phyloP scores from a whole-genome alignment of 2,329 filamentous ascomycete species.

The Ophiostoma montium region DNA sequence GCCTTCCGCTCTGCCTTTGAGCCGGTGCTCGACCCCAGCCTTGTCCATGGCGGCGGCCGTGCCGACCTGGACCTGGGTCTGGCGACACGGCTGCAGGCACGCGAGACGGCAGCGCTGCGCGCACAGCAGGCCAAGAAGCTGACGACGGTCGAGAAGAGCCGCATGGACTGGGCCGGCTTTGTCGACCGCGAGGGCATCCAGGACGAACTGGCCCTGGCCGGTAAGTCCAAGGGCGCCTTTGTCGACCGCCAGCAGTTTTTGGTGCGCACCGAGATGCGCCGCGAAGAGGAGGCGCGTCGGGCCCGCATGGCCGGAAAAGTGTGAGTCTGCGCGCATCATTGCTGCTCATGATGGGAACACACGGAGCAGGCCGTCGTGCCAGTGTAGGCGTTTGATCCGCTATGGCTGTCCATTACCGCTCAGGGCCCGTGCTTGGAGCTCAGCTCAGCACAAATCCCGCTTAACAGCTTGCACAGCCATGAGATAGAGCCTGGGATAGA shows the following conservation, averaged over 20 bases:
- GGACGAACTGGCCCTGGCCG: constrained; percentile 51
- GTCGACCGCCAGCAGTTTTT: constrained; percentile 50
- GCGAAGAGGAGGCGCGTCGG: constrained; percentile 44
- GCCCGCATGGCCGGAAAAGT: constrained; percentile 31
- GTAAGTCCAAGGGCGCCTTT: constrained; percentile 51
- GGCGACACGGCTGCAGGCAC: constrained; percentile 31
- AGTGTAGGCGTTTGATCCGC: too few species aligned
- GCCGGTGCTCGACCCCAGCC: constrained; percentile 28
- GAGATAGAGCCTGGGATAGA: too few species aligned
- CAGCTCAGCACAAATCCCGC: too few species aligned
- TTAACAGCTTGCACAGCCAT: too few species aligned
- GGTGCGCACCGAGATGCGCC: constrained; percentile 46
- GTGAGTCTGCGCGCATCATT: too few species aligned
- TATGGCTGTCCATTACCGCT: too few species aligned
- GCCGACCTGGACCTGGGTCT: constrained; percentile 45
- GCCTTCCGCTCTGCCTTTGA: constrained; percentile 51
- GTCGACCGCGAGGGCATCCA: constrained; percentile 59
- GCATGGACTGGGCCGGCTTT: constrained; percentile 59
- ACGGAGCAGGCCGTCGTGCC: too few species aligned
- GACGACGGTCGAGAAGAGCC: constrained; percentile 58
- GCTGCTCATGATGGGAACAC: too few species aligned
- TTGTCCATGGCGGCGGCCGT: constrained; percentile 41
- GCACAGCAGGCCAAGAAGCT: constrained; percentile 44
- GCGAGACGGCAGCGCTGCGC: constrained; percentile 19
- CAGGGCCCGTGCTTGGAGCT: too few species aligned